phyloP scores from a whole-genome alignment of 2,329 filamentous ascomycete genomes.

The Colletotrichum tanaceti region DNA sequence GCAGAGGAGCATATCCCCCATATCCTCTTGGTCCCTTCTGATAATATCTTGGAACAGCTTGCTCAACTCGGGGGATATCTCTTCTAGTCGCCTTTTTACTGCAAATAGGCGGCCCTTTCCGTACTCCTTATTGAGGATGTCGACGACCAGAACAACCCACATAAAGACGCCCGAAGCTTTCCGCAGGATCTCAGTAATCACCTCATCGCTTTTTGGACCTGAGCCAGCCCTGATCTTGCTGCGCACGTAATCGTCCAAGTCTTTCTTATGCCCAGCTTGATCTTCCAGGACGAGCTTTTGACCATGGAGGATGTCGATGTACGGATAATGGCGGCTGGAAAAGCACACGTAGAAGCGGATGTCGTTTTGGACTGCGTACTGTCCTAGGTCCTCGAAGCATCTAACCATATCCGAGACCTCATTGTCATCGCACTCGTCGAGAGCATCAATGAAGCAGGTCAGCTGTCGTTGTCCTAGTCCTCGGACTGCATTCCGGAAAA shows the following conservation, averaged over 20 bases:
- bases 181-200: conserved; percentile 44
- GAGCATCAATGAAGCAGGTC: conserved; percentile 34
- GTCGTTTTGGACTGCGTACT: neutral
- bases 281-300: conserved; percentile 45
- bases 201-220: rapidly evolving
- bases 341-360: conserved; percentile 43
- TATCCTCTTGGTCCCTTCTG: conserved; percentile 55
- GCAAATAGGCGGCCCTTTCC: conserved; percentile 41
- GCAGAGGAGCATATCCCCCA: conserved; percentile 54
- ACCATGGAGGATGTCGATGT: conserved; percentile 17
- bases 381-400: conserved; percentile 15
- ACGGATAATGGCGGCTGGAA: conserved; percentile 17
- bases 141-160: conserved; percentile 55
- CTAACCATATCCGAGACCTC: conserved; percentile 22
- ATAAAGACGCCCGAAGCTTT: conserved; percentile 58
- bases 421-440: conserved; percentile 31
- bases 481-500: neutral
- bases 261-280: conserved; percentile 43
- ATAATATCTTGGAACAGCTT: conserved; percentile 62
- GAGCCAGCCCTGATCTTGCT: conserved; percentile 11
- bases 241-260: conserved; percentile 44
- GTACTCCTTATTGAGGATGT: conserved; percentile 53
- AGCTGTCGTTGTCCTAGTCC: conserved; percentile 18
- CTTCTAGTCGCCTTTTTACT: conserved; percentile 21
- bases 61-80: conserved; percentile 51